Evolutionary conservation across 2,329 filamentous ascomycete genomes (phyloP).

Genomic region (Pseudocercospora crystallina): DNA sequence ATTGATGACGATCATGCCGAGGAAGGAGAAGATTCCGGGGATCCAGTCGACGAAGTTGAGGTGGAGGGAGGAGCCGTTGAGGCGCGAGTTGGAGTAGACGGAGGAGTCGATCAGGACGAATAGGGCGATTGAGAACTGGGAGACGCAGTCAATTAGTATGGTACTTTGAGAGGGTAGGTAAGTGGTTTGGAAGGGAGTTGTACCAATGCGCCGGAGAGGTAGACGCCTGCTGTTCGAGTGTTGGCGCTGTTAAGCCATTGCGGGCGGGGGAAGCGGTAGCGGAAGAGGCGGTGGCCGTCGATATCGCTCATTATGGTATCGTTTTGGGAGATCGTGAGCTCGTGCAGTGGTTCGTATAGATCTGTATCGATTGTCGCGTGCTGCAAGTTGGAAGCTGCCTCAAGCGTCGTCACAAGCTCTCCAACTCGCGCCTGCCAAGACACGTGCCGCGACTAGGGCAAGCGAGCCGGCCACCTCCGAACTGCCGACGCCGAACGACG

Average conservation of each 20-base stretch:
- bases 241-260: slow-evolving; percentile 66
- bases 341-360: too few relatives aligned
- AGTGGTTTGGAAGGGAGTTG: slow-evolving; percentile 19
- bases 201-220: slow-evolving; percentile 65
- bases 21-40: slow-evolving; percentile 66
- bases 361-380: too few relatives aligned
- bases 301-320: slow-evolving; percentile 12
- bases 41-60: slow-evolving; percentile 73
- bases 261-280: slow-evolving; percentile 67
- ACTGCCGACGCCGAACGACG: too few relatives aligned
- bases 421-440: too few relatives aligned
- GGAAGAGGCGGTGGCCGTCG: slow-evolving; percentile 57
- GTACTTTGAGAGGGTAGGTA: not conserved
- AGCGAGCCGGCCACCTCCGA: too few relatives aligned
- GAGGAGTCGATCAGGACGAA: slow-evolving; percentile 69
- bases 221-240: slow-evolving; percentile 64
- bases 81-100: slow-evolving; percentile 60
- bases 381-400: too few relatives aligned
- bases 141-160: not conserved
- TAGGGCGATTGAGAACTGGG: slow-evolving; percentile 67
- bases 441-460: too few relatives aligned
- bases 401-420: too few relatives aligned
- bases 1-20: slow-evolving; percentile 73
- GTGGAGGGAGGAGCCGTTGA: slow-evolving; percentile 60
- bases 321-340: too few relatives aligned